These are phyloP conservation scores for Phlyctochytrium planicorne DNA, from an alignment of 192 early-diverging fungal genomes.

Conservation along the genomic window DNA sequence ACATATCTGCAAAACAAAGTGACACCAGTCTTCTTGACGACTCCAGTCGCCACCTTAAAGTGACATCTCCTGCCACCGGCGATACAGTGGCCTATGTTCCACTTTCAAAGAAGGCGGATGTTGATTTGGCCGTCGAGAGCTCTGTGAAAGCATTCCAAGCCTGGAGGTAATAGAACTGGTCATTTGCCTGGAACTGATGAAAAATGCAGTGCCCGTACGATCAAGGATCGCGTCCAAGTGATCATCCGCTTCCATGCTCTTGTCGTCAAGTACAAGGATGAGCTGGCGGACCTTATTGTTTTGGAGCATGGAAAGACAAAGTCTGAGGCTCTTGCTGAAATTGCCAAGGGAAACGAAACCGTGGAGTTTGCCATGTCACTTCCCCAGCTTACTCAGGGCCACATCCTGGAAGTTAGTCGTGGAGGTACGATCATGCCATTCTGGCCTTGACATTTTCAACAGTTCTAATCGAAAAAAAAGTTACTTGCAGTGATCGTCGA, in stretches of 20 bases:
- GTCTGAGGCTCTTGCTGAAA: conserved; percentile 69
- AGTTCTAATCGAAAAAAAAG: too few relatives aligned
- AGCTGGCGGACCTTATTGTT: conserved; percentile 72
- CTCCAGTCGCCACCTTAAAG: conserved; percentile 32
- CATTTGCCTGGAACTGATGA: not conserved
- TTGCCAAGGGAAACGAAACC: conserved; percentile 77
- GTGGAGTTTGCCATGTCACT: conserved; percentile 73
- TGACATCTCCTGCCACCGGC: conserved; percentile 65
- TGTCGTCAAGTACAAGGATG: conserved; percentile 55
- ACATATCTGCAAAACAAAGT: conserved; percentile 18
- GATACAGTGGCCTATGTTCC: conserved; percentile 65
- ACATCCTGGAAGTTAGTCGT: conserved; percentile 61
- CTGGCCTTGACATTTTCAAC: too few relatives aligned
- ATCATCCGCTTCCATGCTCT: conserved; percentile 60
- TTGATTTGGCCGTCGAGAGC: conserved; percentile 58
- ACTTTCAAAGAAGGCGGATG: conserved; percentile 54
- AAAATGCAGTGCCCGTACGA: conserved; percentile 43
- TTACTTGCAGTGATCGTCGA: conserved; percentile 64
- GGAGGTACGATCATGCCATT: too few relatives aligned
- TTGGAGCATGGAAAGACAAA: conserved; percentile 80
- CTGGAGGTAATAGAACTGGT: conserved; percentile 23
- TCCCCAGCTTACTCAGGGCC: conserved; percentile 64
- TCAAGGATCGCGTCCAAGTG: conserved; percentile 68
- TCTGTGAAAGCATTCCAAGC: conserved; percentile 37
- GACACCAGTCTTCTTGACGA: not conserved